These are phyloP conservation scores for Candida chauliodis DNA, from an alignment of 805 yeast genomes.

Conservation along the genomic window DNA sequence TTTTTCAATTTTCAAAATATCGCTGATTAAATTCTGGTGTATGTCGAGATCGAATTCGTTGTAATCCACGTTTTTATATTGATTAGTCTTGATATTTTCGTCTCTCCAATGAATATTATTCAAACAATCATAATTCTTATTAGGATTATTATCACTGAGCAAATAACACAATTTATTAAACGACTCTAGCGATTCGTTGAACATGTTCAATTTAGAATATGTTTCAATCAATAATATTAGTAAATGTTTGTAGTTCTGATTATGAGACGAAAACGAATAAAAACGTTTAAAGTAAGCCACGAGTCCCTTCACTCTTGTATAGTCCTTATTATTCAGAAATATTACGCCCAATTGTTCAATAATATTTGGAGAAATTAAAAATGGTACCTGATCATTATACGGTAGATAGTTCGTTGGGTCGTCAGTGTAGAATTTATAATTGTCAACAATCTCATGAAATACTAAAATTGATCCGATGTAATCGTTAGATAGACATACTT, in stretches of 20 bases:
- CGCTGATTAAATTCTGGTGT: conserved; percentile 11
- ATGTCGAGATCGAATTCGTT: conserved; percentile 10
- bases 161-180: conserved; percentile 18
- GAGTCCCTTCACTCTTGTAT: conserved; percentile 26
- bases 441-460: conserved; percentile 34
- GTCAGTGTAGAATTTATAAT: conserved; percentile 15
- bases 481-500: conserved; percentile 21
- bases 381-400: conserved; percentile 24
- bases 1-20: conserved; percentile 7
- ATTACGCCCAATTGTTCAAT: conserved; percentile 26
- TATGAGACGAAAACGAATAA: conserved; percentile 32
- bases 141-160: conserved; percentile 3
- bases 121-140: conserved; percentile 11
- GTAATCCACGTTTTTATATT: conserved; percentile 5
- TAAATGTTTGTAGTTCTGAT: conserved; percentile 24
- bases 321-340: conserved; percentile 24
- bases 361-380: conserved; percentile 25
- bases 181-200: conserved; percentile 18
- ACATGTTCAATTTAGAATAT: conserved; percentile 19
- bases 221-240: conserved; percentile 29
- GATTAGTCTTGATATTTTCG: conserved; percentile 19
- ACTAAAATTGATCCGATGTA: conserved; percentile 30
- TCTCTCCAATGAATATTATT: conserved; percentile 21
- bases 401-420: conserved; percentile 11
- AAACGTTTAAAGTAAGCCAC: conserved; percentile 33